Evolutionary conservation across 371 early-diverging fungal species (phyloP), one percentile per base, ranked within the genome.

Genomic region (Mucor irregularis): DNA sequence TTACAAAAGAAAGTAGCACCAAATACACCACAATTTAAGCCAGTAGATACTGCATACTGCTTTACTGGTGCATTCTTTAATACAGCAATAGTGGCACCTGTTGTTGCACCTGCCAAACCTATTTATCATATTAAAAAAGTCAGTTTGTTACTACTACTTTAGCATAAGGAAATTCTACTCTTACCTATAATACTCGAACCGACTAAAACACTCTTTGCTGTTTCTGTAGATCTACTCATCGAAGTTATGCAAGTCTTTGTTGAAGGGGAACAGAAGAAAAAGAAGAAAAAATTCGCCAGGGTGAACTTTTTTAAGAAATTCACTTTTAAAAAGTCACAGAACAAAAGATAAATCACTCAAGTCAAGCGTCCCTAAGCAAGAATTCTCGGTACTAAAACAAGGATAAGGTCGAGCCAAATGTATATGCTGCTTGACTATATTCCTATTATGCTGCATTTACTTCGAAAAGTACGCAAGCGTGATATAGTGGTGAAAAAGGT

Each of bases 21-120:
- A 57, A 74, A 76, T 8, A 71, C 52, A 56, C 75, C 71, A 53
- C 71, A 74, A 42, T 73, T 76, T 25, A 80, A 24, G 29, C 75
- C 66, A 6, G 72, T 74, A 11, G 69, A 51, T 0, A 71, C 29
- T 5, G 75, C 48, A 53, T 58, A 80, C 34, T 63, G 69, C 48
- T 57, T 76, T 14, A 71, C 62, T 14, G 69, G 72, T 0, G 59
- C 66, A 52, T 72, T 68, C 45, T 49, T 53, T 31, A 82, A 51
- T 28, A 80, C 72, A 6, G 76, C 85, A n/a, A 80, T 45, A 0
- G 65, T 72, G 10, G 74, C 79, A 51, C 77, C 83, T 31, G 66
- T 66, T 1, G 83, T 78, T 7, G 78, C 85, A 6, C 79, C 69
- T 13, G 77, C 78, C 11, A 61, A 24, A 33, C 55, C 72, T 75